A percentile compares a stretch with the other conserved stretches of the same genome.
These are phyloP conservation scores for Polyporus tsugae DNA, from an alignment of 1,284 basidiomycete genomes.

Conservation along the genomic window DNA sequence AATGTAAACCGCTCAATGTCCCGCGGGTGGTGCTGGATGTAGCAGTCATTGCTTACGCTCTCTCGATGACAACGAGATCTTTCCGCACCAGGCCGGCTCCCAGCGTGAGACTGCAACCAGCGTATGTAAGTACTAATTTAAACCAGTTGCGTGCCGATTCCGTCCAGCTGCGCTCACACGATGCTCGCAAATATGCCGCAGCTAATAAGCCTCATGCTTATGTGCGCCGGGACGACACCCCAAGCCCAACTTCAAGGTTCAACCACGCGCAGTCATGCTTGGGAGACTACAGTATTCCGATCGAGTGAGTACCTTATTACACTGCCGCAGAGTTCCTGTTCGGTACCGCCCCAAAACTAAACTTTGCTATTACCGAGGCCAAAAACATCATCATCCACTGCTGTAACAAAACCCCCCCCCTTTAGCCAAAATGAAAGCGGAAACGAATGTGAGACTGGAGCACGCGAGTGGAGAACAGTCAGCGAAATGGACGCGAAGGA, in stretches of 20 bases:
- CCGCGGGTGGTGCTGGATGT: neutral
- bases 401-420: neutral
- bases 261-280: neutral
- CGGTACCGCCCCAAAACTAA: neutral
- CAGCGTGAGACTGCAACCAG: neutral
- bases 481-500: neutral
- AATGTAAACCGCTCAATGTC: neutral
- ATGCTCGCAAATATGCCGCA: conserved; percentile 1
- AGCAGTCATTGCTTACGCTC: neutral
- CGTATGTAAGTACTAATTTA: neutral
- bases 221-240: neutral
- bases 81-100: neutral
- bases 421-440: neutral
- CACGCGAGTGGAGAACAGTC: neutral
- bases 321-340: neutral
- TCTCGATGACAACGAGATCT: neutral
- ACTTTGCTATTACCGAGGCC: neutral
- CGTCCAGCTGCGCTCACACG: neutral
- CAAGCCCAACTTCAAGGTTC: too few relatives aligned
- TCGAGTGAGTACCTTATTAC: neutral
- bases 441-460: neutral
- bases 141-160: neutral
- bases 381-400: neutral
- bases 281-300: neutral
- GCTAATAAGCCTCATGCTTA: neutral